Evolutionary conservation across 176 grass and related monocot species (phyloP).

Genomic region (maize (Zea mays)): DNA sequence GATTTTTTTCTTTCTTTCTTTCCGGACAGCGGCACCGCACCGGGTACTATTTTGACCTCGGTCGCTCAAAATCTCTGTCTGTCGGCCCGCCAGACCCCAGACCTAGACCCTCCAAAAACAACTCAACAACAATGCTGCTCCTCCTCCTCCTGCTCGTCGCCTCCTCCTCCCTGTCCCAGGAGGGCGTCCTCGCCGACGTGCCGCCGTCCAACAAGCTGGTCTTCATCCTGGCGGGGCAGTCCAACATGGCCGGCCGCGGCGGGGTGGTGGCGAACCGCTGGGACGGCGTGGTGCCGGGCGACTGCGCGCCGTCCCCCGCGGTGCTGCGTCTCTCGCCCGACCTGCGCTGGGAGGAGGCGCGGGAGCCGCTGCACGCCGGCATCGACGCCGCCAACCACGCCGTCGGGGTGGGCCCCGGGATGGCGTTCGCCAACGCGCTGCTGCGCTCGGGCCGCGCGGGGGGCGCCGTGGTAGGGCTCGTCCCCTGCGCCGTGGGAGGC

Average conservation of each 20-base stretch:
- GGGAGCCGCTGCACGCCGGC: constrained; percentile 75
- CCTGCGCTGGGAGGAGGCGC: constrained; percentile 60
- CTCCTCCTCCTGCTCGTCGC: constrained; percentile 10
- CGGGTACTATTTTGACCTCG: no score
- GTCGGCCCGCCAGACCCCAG: no score
- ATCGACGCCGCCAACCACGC: constrained; percentile 65
- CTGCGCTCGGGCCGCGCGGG: constrained; percentile 26
- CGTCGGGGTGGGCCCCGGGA: constrained; percentile 78
- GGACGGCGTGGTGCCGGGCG: constrained; percentile 53
- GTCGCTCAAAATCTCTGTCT: no score
- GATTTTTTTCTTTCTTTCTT: no score
- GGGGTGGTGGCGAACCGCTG: constrained; percentile 51
- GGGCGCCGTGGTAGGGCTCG: constrained; percentile 40
- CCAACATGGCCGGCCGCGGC: constrained; percentile 89
- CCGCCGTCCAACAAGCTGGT: constrained; percentile 49
- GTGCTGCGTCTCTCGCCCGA: constrained; percentile 56
- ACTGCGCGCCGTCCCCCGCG: constrained; percentile 45
- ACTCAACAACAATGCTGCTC: not conserved
- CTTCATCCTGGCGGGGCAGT: constrained; percentile 81
- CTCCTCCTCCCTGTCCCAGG: not conserved
- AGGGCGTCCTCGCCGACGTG: not conserved
- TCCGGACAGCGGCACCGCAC: no score
- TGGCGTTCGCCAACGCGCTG: constrained; percentile 70
- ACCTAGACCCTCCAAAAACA: no score
- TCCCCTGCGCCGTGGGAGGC: constrained; percentile 82